phyloP scores from a whole-genome alignment of 768 basidiomycete genomes.

The Lentinula sp. region DNA sequence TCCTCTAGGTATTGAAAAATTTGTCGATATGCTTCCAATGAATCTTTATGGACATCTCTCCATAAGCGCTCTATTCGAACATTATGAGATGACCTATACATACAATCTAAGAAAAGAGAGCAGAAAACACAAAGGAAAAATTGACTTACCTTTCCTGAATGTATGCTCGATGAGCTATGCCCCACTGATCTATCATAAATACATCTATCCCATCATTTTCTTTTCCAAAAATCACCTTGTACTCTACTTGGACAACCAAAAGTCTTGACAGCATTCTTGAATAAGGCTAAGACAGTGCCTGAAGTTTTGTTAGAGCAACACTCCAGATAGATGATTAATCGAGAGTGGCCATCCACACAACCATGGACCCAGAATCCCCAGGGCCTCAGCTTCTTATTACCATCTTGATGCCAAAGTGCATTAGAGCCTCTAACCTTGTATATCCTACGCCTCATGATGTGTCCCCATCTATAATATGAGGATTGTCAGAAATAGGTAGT shows the following conservation, averaged over 20 bases:
- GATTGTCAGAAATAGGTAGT: not conserved
- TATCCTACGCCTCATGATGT: conserved; percentile 9
- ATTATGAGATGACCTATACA: conserved; percentile 22
- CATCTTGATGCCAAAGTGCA: conserved; percentile 29
- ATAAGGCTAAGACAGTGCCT: conserved; percentile 16
- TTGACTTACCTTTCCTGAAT: not conserved
- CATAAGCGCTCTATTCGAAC: no score
- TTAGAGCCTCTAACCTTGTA: conserved; percentile 25
- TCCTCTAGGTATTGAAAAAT: conserved; percentile 22
- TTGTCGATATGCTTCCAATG: conserved; percentile 20
- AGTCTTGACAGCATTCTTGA: conserved; percentile 12
- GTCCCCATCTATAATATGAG: not conserved
- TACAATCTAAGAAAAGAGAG: not conserved
- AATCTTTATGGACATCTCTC: conserved; percentile 22
- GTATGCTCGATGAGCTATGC: conserved; percentile 6
- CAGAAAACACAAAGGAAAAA: not conserved
- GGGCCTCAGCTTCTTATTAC: conserved; percentile 27
- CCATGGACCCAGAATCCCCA: conserved; percentile 33
- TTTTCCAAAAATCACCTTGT: conserved; percentile 6
- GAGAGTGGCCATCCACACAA: conserved; percentile 31
- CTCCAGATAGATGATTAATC: conserved; percentile 22
- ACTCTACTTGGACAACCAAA: conserved; percentile 24
- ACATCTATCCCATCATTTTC: conserved; percentile 6
- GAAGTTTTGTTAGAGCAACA: conserved; percentile 23
- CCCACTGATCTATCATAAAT: conserved; percentile 6